These are phyloP conservation scores for Raddia distichophylla DNA, from an alignment of 176 grass and related monocot species.

Conservation along the genomic window DNA sequence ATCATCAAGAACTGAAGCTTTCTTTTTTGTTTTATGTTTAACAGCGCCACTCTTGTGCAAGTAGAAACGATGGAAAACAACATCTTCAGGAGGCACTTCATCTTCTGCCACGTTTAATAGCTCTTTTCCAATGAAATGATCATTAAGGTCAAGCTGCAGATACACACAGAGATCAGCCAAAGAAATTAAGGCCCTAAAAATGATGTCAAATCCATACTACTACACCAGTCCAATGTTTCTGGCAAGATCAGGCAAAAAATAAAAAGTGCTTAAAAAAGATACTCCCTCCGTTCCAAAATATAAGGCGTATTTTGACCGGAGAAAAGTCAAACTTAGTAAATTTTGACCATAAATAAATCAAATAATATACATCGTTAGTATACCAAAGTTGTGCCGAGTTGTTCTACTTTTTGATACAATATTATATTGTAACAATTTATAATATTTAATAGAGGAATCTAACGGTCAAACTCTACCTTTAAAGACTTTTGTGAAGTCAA, in stretches of 20 bases:
- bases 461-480: no score
- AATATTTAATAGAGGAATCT: no score
- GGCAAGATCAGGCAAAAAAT: neutral
- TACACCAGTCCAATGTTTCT: neutral
- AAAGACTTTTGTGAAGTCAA: no score
- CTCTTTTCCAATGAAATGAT: conserved; percentile 81
- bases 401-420: no score
- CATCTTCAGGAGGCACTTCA: conserved; percentile 92
- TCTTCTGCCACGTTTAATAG: conserved; percentile 82
- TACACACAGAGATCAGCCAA: conserved; percentile 30
- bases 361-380: no score
- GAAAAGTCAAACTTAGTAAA: no score
- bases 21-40: conserved; percentile 70
- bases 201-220: neutral
- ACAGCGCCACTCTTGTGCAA: conserved; percentile 73
- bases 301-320: no score
- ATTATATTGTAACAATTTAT: no score
- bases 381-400: no score
- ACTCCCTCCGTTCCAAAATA: no score
- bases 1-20: conserved; percentile 48
- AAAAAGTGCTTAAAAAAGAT: no score
- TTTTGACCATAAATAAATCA: no score
- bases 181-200: neutral
- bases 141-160: conserved; percentile 66
- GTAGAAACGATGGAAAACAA: conserved; percentile 97